Conservation (phyloP, 2,329 filamentous ascomycete species). For the Monosporascus sp. region DNA sequence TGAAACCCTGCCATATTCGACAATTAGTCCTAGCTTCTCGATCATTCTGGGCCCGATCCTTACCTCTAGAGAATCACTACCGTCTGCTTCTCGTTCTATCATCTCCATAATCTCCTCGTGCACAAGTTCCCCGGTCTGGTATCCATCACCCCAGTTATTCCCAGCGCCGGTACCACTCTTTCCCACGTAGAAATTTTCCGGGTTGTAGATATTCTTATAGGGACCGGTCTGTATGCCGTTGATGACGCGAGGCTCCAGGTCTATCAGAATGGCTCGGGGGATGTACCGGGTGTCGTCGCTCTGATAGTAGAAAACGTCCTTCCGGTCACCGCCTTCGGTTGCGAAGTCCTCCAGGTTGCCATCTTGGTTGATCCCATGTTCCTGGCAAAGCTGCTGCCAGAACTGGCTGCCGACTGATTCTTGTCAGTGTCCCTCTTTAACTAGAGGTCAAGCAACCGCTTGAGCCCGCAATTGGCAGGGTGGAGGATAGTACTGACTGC, state of each 20-base stretch:
- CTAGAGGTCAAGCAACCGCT: no score
- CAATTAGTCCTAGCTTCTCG: slow-evolving; percentile 7
- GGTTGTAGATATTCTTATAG: slow-evolving; percentile 99
- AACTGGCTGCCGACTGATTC: slow-evolving; percentile 85
- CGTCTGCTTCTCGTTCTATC: slow-evolving; percentile 97
- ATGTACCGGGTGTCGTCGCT: slow-evolving; percentile 99
- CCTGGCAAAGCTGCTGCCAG: slow-evolving; percentile 97
- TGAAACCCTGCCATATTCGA: slow-evolving; percentile 65
- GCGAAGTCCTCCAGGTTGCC: slow-evolving; percentile 97
- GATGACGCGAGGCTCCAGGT: slow-evolving; percentile 90
- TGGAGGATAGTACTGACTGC: slow-evolving; percentile 61
- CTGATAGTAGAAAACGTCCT: slow-evolving; percentile 99
- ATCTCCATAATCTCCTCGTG: slow-evolving; percentile 99
- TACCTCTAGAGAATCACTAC: slow-evolving; percentile 92
- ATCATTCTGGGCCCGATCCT: slow-evolving; percentile 1
- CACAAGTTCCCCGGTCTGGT: slow-evolving; percentile 84
- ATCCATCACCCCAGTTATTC: slow-evolving; percentile 98
- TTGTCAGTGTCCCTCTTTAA: slow-evolving; percentile 24
- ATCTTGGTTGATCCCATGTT: slow-evolving; percentile 96
- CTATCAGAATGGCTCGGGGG: slow-evolving; percentile 88
- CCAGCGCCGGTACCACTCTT: slow-evolving; percentile 91
- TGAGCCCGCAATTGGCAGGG: background rate
- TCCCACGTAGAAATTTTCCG: slow-evolving; percentile 96
- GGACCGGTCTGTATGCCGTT: slow-evolving; percentile 87
- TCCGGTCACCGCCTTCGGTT: slow-evolving; percentile 93